Conservation (phyloP, 768 basidiomycete species). For the Phylloporus sp. region DNA sequence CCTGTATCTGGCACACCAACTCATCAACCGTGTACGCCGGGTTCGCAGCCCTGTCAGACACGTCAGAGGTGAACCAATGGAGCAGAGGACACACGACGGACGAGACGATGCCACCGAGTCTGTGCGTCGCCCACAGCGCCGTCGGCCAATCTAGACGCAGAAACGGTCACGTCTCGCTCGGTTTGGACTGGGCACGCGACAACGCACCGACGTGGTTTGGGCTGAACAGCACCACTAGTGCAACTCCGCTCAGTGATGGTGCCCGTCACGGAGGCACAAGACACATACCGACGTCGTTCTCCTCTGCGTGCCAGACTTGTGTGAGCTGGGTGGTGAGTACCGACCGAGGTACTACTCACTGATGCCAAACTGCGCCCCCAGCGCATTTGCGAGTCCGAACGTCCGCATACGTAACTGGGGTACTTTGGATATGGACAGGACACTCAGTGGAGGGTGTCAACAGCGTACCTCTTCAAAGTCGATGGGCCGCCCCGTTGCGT, state of each 20-base stretch:
- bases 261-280: neutral
- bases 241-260: conserved; percentile 5
- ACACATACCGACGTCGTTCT: conserved; percentile 49
- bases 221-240: conserved; percentile 57
- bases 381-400: conserved; percentile 50
- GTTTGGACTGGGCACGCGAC: neutral
- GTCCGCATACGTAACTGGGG: conserved; percentile 41
- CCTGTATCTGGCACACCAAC: conserved; percentile 31
- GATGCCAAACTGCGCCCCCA: conserved; percentile 46
- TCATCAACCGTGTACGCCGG: conserved; percentile 33
- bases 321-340: neutral
- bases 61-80: neutral
- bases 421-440: neutral
- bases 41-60: conserved; percentile 29
- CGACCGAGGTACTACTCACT: too few relatives aligned
- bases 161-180: neutral
- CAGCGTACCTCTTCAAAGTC: conserved; percentile 45
- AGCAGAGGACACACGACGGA: conserved; percentile 26
- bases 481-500: conserved; percentile 43
- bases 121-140: conserved; percentile 58
- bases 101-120: conserved; percentile 57
- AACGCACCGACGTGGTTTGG: conserved; percentile 58
- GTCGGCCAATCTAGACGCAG: conserved; percentile 47
- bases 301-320: conserved; percentile 29
- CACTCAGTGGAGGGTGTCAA: too few relatives aligned